Base-by-base conservation (phyloP, 345 rosid genomes). In the Sapria himalayana region DNA sequence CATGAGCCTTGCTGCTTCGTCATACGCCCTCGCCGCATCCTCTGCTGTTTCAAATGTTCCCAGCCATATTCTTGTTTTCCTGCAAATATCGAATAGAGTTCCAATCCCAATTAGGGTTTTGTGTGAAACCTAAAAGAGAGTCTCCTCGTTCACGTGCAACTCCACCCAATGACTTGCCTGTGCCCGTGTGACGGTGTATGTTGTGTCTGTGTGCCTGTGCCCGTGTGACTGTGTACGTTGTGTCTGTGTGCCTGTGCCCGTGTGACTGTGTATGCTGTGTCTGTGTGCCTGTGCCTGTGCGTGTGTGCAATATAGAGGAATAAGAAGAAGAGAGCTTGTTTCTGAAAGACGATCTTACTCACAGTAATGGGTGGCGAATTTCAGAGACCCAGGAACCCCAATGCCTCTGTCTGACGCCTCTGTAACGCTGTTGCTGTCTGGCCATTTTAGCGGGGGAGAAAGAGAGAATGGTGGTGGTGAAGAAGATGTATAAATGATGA, bases 361-460 rank as follows among this genome's bases (percentile, higher is more conserved):
- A 89, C 98, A 89, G 41, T 44, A 89, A 49, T 37, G 98, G 98
- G 37, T 89, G 98, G 17, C 95, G 98, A 50, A 89, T 89, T 56
- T 89, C 98, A 18, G 98, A 89, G 5, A 89, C 98, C 98, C 98
- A 89, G 24, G 98, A 89, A 10, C 98, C 98, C 98, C 95, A 89
- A 51, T 89, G 98, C 63, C 98, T 72, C 25, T 89, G 98, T 45
- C 98, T 69, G 19, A 89, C 98, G 9, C 98, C 98, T 14, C 95
- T 72, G 43, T 76, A 89, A 15, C 98, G 69, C 54, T 89, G 98
- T 48, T 89, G 98, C 2, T 84, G 98, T 44, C 98, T 65, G 39
- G 93, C 95, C 98, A 89, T 69, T 50, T 9, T 36, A 1, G 60
- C 7, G 35, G 29, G 15, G 34, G 12, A 5, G 46, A 44, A 40